Evolutionary conservation across 495 filamentous ascomycete genomes (phyloP).

Genomic region (Hypoxylon subgilvum): DNA sequence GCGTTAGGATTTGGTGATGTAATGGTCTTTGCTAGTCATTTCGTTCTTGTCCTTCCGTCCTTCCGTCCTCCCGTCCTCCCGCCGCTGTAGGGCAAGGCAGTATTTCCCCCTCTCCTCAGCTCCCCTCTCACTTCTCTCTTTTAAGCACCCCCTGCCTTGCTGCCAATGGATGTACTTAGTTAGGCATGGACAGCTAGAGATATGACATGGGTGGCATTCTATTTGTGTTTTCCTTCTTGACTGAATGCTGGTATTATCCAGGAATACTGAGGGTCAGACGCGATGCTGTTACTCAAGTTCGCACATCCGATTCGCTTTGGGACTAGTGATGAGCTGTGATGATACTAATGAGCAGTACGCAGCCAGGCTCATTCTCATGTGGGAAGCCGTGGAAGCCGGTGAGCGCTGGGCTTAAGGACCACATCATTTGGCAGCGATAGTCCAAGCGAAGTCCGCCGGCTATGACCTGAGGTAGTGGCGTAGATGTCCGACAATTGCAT

Average conservation of each 20-base stretch:
- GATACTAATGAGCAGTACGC: not conserved
- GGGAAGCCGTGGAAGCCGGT: not conserved
- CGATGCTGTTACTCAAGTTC: too few relatives aligned
- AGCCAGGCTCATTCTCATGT: not conserved
- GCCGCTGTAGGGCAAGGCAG: constrained; percentile 6
- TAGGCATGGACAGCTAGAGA: constrained; percentile 8
- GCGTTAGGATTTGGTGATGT: constrained; percentile 37
- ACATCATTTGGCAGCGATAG: constrained; percentile 3
- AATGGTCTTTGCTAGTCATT: constrained; percentile 25
- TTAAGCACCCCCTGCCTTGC: not conserved
- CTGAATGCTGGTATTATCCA: constrained; percentile 5
- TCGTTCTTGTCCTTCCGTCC: constrained; percentile 10
- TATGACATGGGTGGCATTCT: constrained; percentile 15
- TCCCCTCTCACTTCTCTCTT: constrained; percentile 13
- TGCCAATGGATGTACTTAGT: not conserved
- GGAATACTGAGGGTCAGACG: constrained; percentile 11
- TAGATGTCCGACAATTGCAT: constrained; percentile 13
- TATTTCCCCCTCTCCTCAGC: not conserved
- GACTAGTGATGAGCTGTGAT: constrained; percentile 3
- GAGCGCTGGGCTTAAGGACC: constrained; percentile 1
- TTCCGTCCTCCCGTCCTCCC: constrained; percentile 1
- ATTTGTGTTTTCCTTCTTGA: constrained; percentile 20
- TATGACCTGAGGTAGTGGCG: constrained; percentile 4
- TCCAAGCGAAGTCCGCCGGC: not conserved
- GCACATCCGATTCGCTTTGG: constrained; percentile 3